Percentiles rank a stretch among this genome's conserved stretches.
These are phyloP conservation scores for Rauvolfia tetraphylla DNA, from an alignment of 257 asterid genomes.

Conservation along the genomic window DNA sequence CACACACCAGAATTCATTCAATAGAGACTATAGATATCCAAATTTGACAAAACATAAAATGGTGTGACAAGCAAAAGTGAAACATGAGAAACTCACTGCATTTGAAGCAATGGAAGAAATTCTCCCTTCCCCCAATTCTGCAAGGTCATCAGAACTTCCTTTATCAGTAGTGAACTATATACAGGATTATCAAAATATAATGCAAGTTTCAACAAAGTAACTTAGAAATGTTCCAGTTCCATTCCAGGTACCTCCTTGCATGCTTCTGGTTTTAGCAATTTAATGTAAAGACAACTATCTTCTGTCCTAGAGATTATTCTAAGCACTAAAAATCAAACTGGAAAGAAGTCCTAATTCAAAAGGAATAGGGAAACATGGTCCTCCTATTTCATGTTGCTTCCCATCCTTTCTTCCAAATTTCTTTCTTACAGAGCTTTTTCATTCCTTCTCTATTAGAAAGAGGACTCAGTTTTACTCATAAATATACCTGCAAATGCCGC, in stretches of 20 bases:
- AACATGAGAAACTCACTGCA: constrained; percentile 42
- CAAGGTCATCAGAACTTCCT: constrained; percentile 4
- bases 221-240: background rate
- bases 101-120: constrained; percentile 65
- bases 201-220: background rate
- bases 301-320: no score
- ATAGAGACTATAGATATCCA: background rate
- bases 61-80: background rate
- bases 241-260: background rate
- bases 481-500: constrained; percentile 89
- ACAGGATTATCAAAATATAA: background rate
- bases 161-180: background rate
- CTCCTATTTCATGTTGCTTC: background rate
- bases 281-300: background rate
- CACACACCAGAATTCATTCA: constrained; percentile 12
- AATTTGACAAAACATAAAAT: background rate
- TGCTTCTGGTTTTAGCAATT: background rate
- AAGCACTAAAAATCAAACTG: no score
- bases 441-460: background rate
- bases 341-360: no score
- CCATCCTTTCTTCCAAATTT: background rate
- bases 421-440: background rate
- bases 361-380: background rate
- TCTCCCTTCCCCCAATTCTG: constrained; percentile 70
- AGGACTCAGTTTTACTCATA: background rate